Evolutionary conservation across 2,329 filamentous ascomycete species (phyloP).

Genomic region (Ophiocordyceps camponoti-leonardi): DNA sequence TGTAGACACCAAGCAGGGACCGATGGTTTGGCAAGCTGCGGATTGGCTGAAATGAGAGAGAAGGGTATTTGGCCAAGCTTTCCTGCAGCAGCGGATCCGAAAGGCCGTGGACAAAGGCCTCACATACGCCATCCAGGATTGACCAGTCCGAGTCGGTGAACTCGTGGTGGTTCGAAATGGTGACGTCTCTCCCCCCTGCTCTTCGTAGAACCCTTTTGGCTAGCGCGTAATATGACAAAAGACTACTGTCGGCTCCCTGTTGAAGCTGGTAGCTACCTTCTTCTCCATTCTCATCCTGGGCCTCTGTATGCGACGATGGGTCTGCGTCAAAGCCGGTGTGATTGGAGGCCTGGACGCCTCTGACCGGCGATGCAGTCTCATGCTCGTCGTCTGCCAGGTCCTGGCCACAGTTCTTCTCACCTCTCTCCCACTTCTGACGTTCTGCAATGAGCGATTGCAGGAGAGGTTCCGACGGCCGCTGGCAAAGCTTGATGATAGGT

Average conservation of each 20-base stretch:
- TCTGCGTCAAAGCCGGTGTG: conserved; percentile 1
- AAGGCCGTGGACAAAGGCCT: conserved; percentile 37
- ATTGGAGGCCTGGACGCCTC: conserved; percentile 9
- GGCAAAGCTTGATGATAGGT: conserved; percentile 76
- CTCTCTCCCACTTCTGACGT: conserved; percentile 54
- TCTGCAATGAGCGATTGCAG: conserved; percentile 44
- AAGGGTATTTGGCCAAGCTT: conserved; percentile 28
- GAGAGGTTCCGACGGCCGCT: conserved; percentile 46
- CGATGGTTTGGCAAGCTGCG: conserved; percentile 16
- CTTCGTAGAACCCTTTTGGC: conserved; percentile 33
- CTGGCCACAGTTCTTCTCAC: conserved; percentile 21
- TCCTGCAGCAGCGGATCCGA: conserved; percentile 24
- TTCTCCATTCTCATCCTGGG: conserved; percentile 3
- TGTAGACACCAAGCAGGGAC: conserved; percentile 34
- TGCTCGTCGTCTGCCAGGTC: conserved; percentile 17
- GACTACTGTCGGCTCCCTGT: conserved; percentile 22
- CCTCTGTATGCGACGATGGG: background rate
- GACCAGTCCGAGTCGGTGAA: conserved; percentile 26
- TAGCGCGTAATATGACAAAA: conserved; percentile 27
- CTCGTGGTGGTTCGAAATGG: conserved; percentile 24
- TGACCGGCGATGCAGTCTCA: conserved; percentile 5
- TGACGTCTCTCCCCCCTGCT: conserved; percentile 31
- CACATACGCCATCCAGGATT: conserved; percentile 32
- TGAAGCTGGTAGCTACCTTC: conserved; percentile 16
- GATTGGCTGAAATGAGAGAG: conserved; percentile 20